These are phyloP conservation scores for Viola odorata DNA, from an alignment of 345 rosid genomes.

Conservation along the genomic window DNA sequence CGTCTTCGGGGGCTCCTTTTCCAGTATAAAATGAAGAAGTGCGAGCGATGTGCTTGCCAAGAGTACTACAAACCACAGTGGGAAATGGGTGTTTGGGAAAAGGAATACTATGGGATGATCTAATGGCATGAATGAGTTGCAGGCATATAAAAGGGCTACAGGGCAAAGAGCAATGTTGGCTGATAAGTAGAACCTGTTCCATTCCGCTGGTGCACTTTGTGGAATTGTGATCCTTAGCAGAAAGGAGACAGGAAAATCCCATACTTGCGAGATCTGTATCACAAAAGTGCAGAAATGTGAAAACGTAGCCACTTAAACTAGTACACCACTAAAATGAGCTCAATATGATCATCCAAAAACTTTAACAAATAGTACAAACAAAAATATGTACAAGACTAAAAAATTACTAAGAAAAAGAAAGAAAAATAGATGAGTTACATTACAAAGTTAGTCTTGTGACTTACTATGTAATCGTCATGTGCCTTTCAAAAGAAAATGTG, in stretches of 20 bases:
- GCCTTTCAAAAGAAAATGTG: too few relatives aligned
- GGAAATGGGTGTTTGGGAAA: slow-evolving; percentile 60
- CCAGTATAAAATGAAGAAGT: slow-evolving; percentile 62
- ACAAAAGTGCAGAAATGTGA: slow-evolving; percentile 6
- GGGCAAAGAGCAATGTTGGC: slow-evolving; percentile 85
- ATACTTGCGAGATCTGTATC: slow-evolving; percentile 58
- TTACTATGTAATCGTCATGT: too few relatives aligned
- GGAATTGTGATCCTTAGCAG: slow-evolving; percentile 79
- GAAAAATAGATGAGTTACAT: too few relatives aligned
- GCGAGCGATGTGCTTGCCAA: slow-evolving; percentile 66
- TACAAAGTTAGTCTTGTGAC: too few relatives aligned
- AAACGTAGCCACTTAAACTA: neutral
- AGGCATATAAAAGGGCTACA: slow-evolving; percentile 62
- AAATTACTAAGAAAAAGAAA: too few relatives aligned
- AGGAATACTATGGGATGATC: slow-evolving; percentile 79
- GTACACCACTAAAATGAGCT: neutral
- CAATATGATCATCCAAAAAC: neutral
- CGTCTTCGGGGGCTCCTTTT: slow-evolving; percentile 76
- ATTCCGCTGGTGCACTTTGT: slow-evolving; percentile 61
- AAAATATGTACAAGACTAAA: too few relatives aligned
- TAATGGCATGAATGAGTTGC: slow-evolving; percentile 73
- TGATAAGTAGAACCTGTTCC: slow-evolving; percentile 71
- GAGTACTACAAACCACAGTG: slow-evolving; percentile 74
- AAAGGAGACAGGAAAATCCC: slow-evolving; percentile 69
- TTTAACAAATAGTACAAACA: too few relatives aligned